A percentile compares a stretch with the other conserved stretches of the same genome.
phyloP scores from a whole-genome alignment of 2,329 filamentous ascomycete species.

The Alternaria panax region DNA sequence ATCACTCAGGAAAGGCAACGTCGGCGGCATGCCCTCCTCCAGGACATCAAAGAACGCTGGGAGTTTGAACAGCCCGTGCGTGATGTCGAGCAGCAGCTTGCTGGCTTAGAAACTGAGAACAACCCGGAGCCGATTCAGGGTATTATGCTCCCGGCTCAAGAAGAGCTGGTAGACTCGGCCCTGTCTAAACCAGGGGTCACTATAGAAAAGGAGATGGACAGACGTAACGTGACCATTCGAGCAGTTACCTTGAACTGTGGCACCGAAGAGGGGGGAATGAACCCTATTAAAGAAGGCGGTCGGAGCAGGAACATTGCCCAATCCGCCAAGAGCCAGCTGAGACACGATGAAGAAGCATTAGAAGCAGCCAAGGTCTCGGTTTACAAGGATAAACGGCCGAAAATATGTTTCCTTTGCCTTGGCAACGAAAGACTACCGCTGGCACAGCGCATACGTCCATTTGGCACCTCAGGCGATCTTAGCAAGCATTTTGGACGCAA shows the following conservation, averaged over 20 bases:
- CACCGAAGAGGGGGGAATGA: conserved; percentile 17
- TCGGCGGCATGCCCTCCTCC: conserved; percentile 1
- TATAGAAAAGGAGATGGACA: conserved; percentile 9
- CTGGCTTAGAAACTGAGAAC: conserved; percentile 17
- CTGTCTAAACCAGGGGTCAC: conserved; percentile 1
- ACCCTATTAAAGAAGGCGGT: background rate
- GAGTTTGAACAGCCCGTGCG: conserved; percentile 18
- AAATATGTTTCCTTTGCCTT: conserved; percentile 25
- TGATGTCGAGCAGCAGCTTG: conserved; percentile 28
- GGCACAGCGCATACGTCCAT: conserved; percentile 12
- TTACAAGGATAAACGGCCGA: conserved; percentile 23
- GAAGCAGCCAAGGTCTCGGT: conserved; percentile 19
- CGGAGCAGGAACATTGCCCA: background rate
- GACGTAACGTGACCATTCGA: conserved; percentile 5
- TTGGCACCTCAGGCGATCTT: conserved; percentile 19
- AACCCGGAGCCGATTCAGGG: conserved; percentile 4
- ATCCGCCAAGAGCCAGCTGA: conserved; percentile 13
- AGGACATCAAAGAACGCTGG: conserved; percentile 3
- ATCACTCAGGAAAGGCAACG: conserved; percentile 22
- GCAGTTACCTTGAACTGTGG: conserved; percentile 18
- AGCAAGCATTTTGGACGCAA: conserved; percentile 24
- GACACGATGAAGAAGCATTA: conserved; percentile 15
- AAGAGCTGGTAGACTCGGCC: conserved; percentile 4
- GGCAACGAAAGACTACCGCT: conserved; percentile 15
- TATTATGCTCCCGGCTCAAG: conserved; percentile 14